Percentiles rank a stretch among this genome's conserved stretches.
Evolutionary conservation across 495 filamentous ascomycete species (phyloP).

Genomic region (Opeltia flavorubescens): DNA sequence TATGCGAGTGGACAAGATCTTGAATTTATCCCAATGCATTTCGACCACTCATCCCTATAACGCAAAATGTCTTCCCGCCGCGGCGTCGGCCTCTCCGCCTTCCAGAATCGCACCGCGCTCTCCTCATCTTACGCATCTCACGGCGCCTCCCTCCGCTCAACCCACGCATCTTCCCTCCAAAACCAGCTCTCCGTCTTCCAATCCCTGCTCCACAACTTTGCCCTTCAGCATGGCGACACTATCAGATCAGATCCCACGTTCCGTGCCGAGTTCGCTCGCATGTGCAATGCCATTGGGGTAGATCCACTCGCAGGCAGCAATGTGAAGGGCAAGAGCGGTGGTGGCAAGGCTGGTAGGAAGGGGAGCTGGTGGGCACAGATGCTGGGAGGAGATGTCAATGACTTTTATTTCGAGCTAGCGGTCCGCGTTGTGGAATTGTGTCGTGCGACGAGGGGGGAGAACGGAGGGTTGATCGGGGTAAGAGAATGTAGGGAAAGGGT

Average conservation of each 20-base stretch:
- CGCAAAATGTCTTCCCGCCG: conserved; percentile 33
- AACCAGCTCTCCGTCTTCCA: conserved; percentile 95
- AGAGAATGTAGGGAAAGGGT: conserved; percentile 64
- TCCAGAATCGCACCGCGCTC: conserved; percentile 67
- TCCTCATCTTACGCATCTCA: conserved; percentile 78
- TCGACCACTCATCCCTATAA: background rate
- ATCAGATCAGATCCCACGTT: conserved; percentile 92
- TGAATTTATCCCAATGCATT: background rate
- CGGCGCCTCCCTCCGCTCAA: conserved; percentile 66
- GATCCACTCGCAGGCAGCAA: conserved; percentile 66
- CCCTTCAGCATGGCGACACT: conserved; percentile 82
- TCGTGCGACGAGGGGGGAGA: conserved; percentile 71
- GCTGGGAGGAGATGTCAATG: conserved; percentile 71
- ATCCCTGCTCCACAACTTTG: conserved; percentile 81
- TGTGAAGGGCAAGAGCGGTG: conserved; percentile 34
- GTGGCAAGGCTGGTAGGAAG: conserved; percentile 26
- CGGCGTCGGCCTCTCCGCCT: conserved; percentile 83
- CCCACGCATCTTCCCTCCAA: conserved; percentile 66
- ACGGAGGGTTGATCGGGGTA: conserved; percentile 81
- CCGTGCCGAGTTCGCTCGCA: conserved; percentile 91
- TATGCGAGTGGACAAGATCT: background rate
- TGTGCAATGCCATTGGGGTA: conserved; percentile 94
- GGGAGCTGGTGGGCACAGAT: conserved; percentile 85
- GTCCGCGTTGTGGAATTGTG: conserved; percentile 91
- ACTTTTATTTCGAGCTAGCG: conserved; percentile 95